Evolutionary conservation across 164 flowering plant genomes (phyloP), one percentile per base, ranked within the genome.

Genomic region (Echeveria elegans): DNA sequence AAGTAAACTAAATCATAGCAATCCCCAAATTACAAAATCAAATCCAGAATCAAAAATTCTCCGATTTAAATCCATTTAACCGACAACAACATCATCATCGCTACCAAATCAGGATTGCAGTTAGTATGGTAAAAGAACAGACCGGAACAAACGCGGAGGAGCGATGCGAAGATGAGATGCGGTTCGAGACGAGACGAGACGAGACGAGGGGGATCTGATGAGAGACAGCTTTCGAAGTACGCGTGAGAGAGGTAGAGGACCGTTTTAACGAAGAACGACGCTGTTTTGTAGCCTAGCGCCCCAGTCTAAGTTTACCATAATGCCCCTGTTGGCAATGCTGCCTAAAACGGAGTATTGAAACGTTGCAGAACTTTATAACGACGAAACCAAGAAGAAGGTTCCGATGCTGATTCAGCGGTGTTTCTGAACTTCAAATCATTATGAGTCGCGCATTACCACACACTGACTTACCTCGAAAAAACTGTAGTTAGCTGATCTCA

Each of bases 401-500:
- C 3, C 7, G 37, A 34, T 7, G 65, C 71, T 12, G n/a, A 41
- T 28, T 53, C 64, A 24, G 68, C 60, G 9, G n/a, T 52, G 19
- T 32, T 34, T 5, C 19, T 31, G 65, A 68, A 68, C 43, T 8
- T 14, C 8, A 14, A 34, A 34, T 34, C 65, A 1, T 36, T 63
- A n/a, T 18, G 24, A 0, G 65, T 63, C 45, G 21, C 45, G 21
- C 65, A 38, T 63, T 63, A 4, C 65, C 65, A 63, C 65, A 63
- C 26, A 63, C 65, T 34, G 41, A 18, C 65, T 63, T 32, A 19
- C 62, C 21, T 68, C 53, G 29, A 64, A 68, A 64, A 72, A 72
- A 8, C 66, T 61, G 68, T 34, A 72, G 38, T 64, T 72, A 16
- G 56, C 68, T 40, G 68, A 68, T 10, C 74, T 24, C 28, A 60